Evolutionary conservation across 176 grass and related monocot species (phyloP), one percentile per base, ranked within the genome.

Genomic region (Zizania latifolia): DNA sequence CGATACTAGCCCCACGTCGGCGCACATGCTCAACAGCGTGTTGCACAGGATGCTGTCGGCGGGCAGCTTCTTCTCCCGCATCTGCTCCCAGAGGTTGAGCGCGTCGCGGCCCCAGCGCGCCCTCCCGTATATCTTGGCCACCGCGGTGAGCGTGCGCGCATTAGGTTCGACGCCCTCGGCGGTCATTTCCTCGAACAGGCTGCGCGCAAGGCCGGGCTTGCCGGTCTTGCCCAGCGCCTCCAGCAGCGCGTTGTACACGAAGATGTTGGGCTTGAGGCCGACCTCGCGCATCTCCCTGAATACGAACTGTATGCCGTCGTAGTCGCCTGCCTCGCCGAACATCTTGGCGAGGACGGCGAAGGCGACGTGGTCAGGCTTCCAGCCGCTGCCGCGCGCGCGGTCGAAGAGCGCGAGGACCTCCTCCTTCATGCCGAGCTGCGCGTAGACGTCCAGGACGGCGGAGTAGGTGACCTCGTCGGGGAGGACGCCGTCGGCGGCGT

Each of bases 391-490:
- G 37, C 86, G 77, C 13, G 84, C 94, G 51, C 91, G 78, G 65
- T 98, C 91, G 61, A 94, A 98, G 30, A 98, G 84, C 44, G 81
- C 69, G n/a, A 89, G 56, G 28, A 89, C 91, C 78, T 98, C 90
- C 83, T 92, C 82, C 71, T 71, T 83, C 81, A 85, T 89, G 30
- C 82, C 62, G 3, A 98, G 84, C 56, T 85, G 78, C 2, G 84
- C 94, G 62, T 98, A 94, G 65, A 94, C 86, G 33, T 94, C 82
- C 58, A 98, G 88, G 8, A 88, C 75, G 26, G 78, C 82, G 61
- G 88, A 98, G 86, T 93, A 94, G 55, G 91, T 94, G 68, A 98
- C 88, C 84, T 98, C 91, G 71, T 98, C 91, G 22, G 88, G 91
- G 41, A 90, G 86, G 81, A 87, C 75, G 45, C 86, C 86, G 46